Evolutionary conservation across 2,329 filamentous ascomycete genomes (phyloP), one percentile per base, ranked within the genome.

Genomic region (Colletotrichum agaves): DNA sequence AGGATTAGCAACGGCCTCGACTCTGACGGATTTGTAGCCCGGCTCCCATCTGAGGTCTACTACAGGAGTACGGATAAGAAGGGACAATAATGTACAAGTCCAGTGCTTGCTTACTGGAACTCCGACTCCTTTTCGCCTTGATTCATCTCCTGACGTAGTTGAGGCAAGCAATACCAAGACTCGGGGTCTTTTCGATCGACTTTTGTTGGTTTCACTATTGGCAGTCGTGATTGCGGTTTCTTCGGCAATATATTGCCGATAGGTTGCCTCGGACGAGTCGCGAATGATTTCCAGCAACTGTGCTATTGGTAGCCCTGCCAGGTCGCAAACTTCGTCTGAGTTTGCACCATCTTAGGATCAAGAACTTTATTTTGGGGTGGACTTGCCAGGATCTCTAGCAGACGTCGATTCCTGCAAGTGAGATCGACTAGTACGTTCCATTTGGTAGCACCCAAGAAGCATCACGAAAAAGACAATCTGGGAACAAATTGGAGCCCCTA

Each of bases 231-330:
- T n/a, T 11, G 23, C 27, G 23, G 47, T 52, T 12, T n/a, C 33
- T 31, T 19, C 21, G 23, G 15, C 27, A 52, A 13, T 27, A 35
- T n/a, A 23, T 31, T 33, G 47, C 47, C 47, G 47, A 13, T 7
- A 37, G 10, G 27, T 12, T 21, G 23, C 12, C 27, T 39, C 11
- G 19, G 11, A 53, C 6, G 50, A 23, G 15, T 53, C 49, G 23
- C 33, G 35, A 53, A 19, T 53, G 37, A 53, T 53, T 37, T 53
- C 50, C 50, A 53, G 50, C 17, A 53, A n/a, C 23, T 8, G 37
- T 53, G 50, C 50, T 23, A 39, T 23, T 39, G 33, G 12, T 17
- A 53, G 19, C 17, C 8, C 41, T 46, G 46, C 27, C 39, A 41
- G 6, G 23, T 37, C 10, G 23, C 27, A 39, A 23, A 19, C 19